Percentiles rank a stretch among this genome's conserved stretches.
phyloP scores from a whole-genome alignment of 1,284 basidiomycete species.

The Porodaedalea pini region DNA sequence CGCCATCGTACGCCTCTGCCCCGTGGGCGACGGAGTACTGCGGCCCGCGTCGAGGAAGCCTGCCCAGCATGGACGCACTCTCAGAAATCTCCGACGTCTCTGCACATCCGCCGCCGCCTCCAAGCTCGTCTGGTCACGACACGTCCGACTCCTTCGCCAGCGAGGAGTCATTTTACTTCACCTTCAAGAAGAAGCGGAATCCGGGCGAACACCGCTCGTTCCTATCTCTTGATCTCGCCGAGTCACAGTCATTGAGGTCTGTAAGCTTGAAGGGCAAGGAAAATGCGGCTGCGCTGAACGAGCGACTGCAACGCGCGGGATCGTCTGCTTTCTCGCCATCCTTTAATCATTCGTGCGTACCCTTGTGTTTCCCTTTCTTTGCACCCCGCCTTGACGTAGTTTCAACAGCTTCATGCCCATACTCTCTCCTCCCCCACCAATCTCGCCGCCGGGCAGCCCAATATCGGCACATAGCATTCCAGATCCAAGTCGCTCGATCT shows the following conservation, averaged over 20 bases:
- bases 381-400: not conserved
- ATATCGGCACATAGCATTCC: conserved; percentile 10
- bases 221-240: conserved; percentile 58
- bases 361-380: not conserved
- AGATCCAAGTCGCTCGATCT: not conserved
- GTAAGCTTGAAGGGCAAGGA: conserved; percentile 33
- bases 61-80: conserved; percentile 38
- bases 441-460: conserved; percentile 11
- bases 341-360: conserved; percentile 11
- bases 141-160: conserved; percentile 29
- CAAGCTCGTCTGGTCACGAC: conserved; percentile 29
- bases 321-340: not conserved
- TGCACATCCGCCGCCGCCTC: conserved; percentile 26
- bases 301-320: not conserved
- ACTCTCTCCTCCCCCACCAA: conserved; percentile 11
- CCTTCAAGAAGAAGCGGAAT: conserved; percentile 42
- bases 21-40: conserved; percentile 29
- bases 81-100: conserved; percentile 19
- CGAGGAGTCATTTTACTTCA: conserved; percentile 41
- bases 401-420: conserved; percentile 3
- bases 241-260: conserved; percentile 44
- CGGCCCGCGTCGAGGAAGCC: conserved; percentile 37
- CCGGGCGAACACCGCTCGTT: conserved; percentile 47
- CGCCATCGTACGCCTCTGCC: conserved; percentile 32
- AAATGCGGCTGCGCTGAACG: conserved; percentile 24